A percentile compares a stretch with the other conserved stretches of the same genome.
These are phyloP conservation scores for Kazachstania taianensis DNA, from an alignment of 805 yeast genomes.

Conservation along the genomic window DNA sequence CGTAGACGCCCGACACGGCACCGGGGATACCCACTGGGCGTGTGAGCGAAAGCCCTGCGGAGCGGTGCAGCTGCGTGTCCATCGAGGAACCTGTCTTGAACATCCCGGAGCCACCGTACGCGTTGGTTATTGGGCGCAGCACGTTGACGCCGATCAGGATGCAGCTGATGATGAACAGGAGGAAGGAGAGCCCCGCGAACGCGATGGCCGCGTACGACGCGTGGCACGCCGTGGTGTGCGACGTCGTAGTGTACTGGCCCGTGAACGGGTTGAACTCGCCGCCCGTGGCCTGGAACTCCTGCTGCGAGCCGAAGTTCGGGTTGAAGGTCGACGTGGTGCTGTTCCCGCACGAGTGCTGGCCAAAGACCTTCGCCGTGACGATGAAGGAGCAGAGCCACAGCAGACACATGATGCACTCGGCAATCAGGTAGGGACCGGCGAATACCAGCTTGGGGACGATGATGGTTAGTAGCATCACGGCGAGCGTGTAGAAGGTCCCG, in stretches of 20 bases:
- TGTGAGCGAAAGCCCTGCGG: conserved; percentile 16
- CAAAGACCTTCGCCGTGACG: conserved; percentile 26
- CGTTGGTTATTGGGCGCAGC: conserved; percentile 17
- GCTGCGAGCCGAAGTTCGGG: conserved; percentile 10
- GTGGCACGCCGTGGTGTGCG: conserved; percentile 18
- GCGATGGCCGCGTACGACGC: conserved; percentile 28
- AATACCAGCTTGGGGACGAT: conserved; percentile 14
- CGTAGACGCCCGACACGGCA: background rate
- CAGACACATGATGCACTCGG: conserved; percentile 22
- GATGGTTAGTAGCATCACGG: conserved; percentile 14
- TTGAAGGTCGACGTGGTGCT: conserved; percentile 9
- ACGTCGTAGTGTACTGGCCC: conserved; percentile 9
- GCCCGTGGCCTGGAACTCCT: conserved; percentile 4
- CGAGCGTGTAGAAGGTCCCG: conserved; percentile 23
- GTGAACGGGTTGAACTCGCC: conserved; percentile 15
- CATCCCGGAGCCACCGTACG: conserved; percentile 17
- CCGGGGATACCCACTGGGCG: conserved; percentile 5
- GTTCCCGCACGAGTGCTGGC: conserved; percentile 22
- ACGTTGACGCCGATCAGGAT: conserved; percentile 23
- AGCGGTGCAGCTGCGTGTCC: conserved; percentile 16
- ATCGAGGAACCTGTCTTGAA: conserved; percentile 14
- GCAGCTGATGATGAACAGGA: conserved; percentile 21
- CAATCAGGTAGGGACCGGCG: conserved; percentile 20
- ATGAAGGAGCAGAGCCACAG: conserved; percentile 31
- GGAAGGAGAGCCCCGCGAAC: conserved; percentile 24